These are phyloP conservation scores for Pueraria montana DNA, from an alignment of 306 rosid genomes.

Conservation along the genomic window DNA sequence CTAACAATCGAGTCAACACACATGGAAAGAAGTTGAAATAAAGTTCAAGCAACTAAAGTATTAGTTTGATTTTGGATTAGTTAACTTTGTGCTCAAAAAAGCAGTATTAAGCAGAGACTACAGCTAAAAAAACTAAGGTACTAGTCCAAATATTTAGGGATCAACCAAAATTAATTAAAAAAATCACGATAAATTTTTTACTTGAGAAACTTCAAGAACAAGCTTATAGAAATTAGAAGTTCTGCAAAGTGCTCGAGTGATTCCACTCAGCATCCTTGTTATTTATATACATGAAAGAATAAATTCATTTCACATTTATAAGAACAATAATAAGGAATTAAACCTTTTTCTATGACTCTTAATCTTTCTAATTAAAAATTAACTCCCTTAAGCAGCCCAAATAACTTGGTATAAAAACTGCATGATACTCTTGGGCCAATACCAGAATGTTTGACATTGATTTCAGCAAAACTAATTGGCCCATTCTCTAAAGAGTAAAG, in stretches of 20 bases:
- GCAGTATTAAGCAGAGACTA: background rate
- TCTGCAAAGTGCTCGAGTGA: background rate
- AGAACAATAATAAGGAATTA: background rate
- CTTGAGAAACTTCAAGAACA: slow-evolving; percentile 11
- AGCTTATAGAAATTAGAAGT: slow-evolving; percentile 4
- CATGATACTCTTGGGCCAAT: slow-evolving; percentile 1
- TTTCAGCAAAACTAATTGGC: background rate
- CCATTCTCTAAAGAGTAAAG: background rate
- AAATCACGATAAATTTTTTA: background rate
- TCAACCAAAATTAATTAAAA: slow-evolving; percentile 3
- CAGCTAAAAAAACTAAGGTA: background rate
- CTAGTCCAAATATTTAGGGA: slow-evolving; percentile 16
- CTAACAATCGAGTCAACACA: slow-evolving; percentile 7
- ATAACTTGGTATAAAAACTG: slow-evolving; percentile 5
- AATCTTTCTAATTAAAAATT: slow-evolving; percentile 25
- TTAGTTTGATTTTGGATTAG: slow-evolving; percentile 2
- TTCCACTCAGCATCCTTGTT: slow-evolving; percentile 6
- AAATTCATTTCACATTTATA: background rate
- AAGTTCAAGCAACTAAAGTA: slow-evolving; percentile 9
- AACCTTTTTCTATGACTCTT: slow-evolving; percentile 12
- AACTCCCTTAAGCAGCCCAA: background rate
- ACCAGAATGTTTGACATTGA: slow-evolving; percentile 26
- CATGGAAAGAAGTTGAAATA: background rate
- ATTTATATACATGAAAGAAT: background rate
- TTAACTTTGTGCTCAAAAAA: background rate